Base-by-base conservation (phyloP, 2,329 filamentous ascomycete species). In the Trichophyton rubrum region DNA sequence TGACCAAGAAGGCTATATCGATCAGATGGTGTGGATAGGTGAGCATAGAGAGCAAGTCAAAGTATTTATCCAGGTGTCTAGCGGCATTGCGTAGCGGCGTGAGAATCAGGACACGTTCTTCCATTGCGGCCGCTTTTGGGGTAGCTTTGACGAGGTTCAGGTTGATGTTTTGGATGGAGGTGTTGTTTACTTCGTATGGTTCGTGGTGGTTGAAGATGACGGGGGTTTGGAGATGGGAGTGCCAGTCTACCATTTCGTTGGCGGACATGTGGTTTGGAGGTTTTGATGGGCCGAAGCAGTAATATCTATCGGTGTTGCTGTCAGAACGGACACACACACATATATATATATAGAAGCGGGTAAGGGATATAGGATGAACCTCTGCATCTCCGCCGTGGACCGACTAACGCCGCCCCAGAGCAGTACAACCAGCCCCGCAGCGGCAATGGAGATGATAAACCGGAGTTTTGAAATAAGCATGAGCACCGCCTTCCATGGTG, bases 191-290 rank as follows among this genome's bases (percentile, higher is more conserved):
- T 71, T 88, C 85, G 69, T 96, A 80, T 40, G 93, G 87, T 64
- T 87, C 85, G 75, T 97, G 93, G 75, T 92, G 89, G 78, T 99
- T 99, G 80, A 95, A 96, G 66, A 96, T 83, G 67, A 99, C 90
- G 57, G 93, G 93, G 2, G 93, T 97, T 68, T 91, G 86, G 64
- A 93, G 79, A 71, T 96, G 91, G 61, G 85, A 85, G 66, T 88
- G 87, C 93, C 93, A 99, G 65, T 89, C 82, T 64, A 86, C 86
- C 73, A 92, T 87, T 72, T 99, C 93, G 72, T 96, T 96, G 60
- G 87, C 78, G 47, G 88, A 84, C 90, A 99, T 96, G 65, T 93
- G 85, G 85, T 95, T 95, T 59, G 93, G 93, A n/a, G 93, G 84
- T 78, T 95, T 96, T 24, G 87, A 84, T 13, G 93, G 92, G 11